phyloP scores from a whole-genome alignment of 73 alveolate genomes.

The Symbiodinium pilosum region DNA sequence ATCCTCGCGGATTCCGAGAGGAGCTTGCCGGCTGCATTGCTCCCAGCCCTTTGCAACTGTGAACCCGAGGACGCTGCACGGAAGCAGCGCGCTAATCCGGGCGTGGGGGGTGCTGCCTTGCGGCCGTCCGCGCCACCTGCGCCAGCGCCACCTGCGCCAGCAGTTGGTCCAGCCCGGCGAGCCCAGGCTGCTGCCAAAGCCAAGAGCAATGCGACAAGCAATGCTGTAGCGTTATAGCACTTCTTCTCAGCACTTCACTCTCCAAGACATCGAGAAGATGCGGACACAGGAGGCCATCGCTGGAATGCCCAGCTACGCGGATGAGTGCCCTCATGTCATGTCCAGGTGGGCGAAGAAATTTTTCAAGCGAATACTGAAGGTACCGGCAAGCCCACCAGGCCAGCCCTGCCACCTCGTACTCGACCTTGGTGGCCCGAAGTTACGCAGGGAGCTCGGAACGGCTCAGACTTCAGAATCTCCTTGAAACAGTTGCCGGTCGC shows the following conservation, averaged over 20 bases:
- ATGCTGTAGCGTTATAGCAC: too few relatives aligned
- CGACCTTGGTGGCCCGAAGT: slow-evolving; percentile 61
- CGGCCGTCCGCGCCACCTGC: not conserved
- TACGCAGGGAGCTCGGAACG: slow-evolving; percentile 21
- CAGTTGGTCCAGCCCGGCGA: not conserved
- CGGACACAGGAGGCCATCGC: slow-evolving; percentile 63
- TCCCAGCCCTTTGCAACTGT: too few relatives aligned
- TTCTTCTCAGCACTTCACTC: slow-evolving; percentile 75
- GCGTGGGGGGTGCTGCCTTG: slow-evolving; percentile 31
- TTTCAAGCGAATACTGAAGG: not conserved
- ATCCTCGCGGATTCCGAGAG: slow-evolving; percentile 79
- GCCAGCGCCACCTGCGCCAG: not conserved
- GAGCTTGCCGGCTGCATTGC: too few relatives aligned
- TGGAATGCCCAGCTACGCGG: slow-evolving; percentile 92
- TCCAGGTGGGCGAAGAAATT: not conserved
- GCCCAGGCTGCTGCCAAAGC: slow-evolving; percentile 23
- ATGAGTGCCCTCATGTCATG: slow-evolving; percentile 24
- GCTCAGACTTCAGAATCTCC: not conserved
- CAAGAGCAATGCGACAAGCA: too few relatives aligned
- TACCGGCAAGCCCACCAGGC: slow-evolving; percentile 36
- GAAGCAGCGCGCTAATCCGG: slow-evolving; percentile 36
- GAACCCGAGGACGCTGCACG: not conserved
- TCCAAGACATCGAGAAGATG: slow-evolving; percentile 57
- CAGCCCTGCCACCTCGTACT: slow-evolving; percentile 52
- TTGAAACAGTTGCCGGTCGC: not conserved